These are phyloP conservation scores for Bacidia rubella DNA, from an alignment of 495 filamentous ascomycete species.

Conservation along the genomic window DNA sequence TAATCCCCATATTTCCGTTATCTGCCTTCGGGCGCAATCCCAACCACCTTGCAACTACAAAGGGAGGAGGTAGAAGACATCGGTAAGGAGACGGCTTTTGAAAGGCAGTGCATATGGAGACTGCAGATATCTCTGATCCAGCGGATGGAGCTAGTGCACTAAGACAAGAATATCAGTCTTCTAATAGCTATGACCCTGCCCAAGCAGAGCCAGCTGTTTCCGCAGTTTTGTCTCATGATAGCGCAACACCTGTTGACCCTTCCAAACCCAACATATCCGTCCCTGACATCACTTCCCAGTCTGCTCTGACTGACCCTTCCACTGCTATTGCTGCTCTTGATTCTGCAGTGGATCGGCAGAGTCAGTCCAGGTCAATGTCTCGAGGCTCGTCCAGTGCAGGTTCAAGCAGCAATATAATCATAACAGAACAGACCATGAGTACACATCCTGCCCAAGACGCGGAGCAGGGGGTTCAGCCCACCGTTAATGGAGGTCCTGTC, in stretches of 20 bases:
- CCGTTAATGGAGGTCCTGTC: background rate
- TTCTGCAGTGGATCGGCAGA: slow-evolving; percentile 29
- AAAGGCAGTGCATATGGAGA: slow-evolving; percentile 2
- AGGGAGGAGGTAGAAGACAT: background rate
- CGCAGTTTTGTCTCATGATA: slow-evolving; percentile 23
- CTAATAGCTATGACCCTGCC: slow-evolving; percentile 44
- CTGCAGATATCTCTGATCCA: slow-evolving; percentile 3
- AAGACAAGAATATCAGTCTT: slow-evolving; percentile 37
- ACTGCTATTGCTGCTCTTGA: background rate
- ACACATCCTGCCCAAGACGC: background rate
- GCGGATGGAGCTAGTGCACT: slow-evolving; percentile 14
- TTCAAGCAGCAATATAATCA: slow-evolving; percentile 5
- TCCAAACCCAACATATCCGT: background rate
- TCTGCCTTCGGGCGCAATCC: background rate
- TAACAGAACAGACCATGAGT: slow-evolving; percentile 1
- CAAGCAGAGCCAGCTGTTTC: slow-evolving; percentile 29
- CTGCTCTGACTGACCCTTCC: background rate
- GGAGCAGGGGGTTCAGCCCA: background rate
- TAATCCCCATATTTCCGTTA: too few species aligned
- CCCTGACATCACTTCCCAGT: background rate
- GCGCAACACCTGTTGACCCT: slow-evolving; percentile 1
- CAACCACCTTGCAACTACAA: background rate
- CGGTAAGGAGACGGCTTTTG: background rate
- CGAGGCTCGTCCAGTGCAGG: slow-evolving; percentile 16
- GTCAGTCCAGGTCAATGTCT: slow-evolving; percentile 26